Evolutionary conservation across 106 monocot genomes (phyloP), one percentile per base, ranked within the genome.

Genomic region (Cymbidium sinense): DNA sequence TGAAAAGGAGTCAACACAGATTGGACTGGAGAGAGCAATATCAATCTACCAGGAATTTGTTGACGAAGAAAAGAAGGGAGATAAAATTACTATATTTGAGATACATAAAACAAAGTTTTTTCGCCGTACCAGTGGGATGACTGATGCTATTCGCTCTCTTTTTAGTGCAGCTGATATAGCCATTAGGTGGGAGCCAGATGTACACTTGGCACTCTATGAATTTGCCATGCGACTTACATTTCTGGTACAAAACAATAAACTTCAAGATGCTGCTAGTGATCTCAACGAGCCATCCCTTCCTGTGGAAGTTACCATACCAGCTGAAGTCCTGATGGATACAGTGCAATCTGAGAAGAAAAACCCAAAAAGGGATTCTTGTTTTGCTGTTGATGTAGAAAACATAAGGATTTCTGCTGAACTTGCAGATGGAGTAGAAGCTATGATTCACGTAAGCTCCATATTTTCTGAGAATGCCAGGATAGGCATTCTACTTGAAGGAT

Each of bases 391-490:
- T 85, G 79, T 95, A 33, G 92, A 90, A 34, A 74, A 84, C 78
- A 76, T 95, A 71, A 88, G 82, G 44, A 44, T 90, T 65, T 89
- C 86, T 81, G 91, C 92, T 88, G 95, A 90, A 75, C 80, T 92
- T 83, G 95, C 89, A 17, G 95, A 95, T 75, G 95, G 95, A 23
- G 95, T 95, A 8, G 88, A 92, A 74, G 83, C 88, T 79, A 73
- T 83, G 80, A 64, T 95, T 77, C 85, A 86, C 61, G 90, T 88
- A 50, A 86, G 90, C 74, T 92, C 95, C 44, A 95, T 95, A n/a
- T 95, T 95, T 61, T 91, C 95, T 77, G 95, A 95, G 74, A 90
- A 95, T 88, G 89, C 88, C 31, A 87, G 67, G 55, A 95, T 95
- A 52, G 95, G 95, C 37, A 51, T 95, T 34, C 55, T 95, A 27